Base-by-base conservation (phyloP, 371 early-diverging fungal genomes). In the Apophysomyces trapeziformis region DNA sequence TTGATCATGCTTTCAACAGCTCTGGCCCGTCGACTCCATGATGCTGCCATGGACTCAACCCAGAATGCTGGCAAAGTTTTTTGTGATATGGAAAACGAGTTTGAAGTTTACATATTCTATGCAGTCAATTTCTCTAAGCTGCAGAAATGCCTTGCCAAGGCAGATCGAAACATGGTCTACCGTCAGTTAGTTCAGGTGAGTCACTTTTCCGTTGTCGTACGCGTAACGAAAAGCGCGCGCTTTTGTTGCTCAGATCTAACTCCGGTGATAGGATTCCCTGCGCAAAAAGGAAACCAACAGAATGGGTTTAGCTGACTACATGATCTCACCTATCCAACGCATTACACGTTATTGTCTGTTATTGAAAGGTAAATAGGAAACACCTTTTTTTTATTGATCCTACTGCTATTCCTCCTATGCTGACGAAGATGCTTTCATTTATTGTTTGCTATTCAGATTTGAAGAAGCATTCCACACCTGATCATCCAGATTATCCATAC, bases 261-360 rank as follows among this genome's bases (percentile, higher is more conserved):
- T 54, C 68, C 38, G 54, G 54, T 41, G 39, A 65, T 64, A 78
- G 74, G 71, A 75, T 39, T 70, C 80, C n/a, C 62, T 71, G 58
- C 71, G 75, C 18, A 76, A 75, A 64, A 80, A 77, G 47, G 69
- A 73, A 54, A 70, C 71, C 60, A 76, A 76, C 44, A 66, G 71
- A 36, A 73, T 85, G 68, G 59, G 71, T 6, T 60, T 83, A 8
- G 41, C 76, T 13, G 85, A 83, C 68, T 85, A 85, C 57, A 71
- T 81, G 76, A 85, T 85, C 67, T 74, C 82, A 54, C 85, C 85
- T 41, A 83, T 85, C 38, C 85, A 85, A 67, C 71, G 85, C 41
- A 73, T 85, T 58, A 78, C 83, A 21, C 72, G 85, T 11, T 85
- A 85, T 64, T 77, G 77, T 47, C 61, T 85, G 16, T 68, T 85